phyloP scores from a whole-genome alignment of 148 eudicot genomes.

The Rhododendron vialii region DNA sequence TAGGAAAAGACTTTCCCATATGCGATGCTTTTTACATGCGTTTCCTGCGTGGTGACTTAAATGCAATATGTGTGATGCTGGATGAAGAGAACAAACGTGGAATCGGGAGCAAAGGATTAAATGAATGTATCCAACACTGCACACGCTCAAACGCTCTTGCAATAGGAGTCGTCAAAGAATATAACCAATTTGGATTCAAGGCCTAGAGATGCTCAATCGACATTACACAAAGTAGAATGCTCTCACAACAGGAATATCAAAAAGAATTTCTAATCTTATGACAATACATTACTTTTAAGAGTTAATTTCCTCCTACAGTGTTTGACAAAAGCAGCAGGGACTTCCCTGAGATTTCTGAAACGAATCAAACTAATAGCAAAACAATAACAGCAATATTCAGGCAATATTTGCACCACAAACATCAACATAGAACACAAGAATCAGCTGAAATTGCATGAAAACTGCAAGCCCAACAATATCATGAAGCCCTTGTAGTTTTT shows the following conservation, averaged over 20 bases:
- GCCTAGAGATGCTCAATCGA: not conserved
- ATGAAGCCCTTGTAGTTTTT: too few species aligned
- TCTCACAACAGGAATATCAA: constrained; percentile 4
- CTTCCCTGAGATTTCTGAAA: too few species aligned
- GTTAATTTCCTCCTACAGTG: too few species aligned
- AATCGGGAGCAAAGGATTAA: not conserved
- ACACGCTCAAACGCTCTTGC: not conserved
- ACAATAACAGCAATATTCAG: too few species aligned
- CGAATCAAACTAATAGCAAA: too few species aligned
- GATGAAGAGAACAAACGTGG: not conserved
- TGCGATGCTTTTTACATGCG: not conserved
- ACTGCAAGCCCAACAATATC: too few species aligned
- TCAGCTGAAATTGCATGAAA: too few species aligned
- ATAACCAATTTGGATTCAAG: not conserved
- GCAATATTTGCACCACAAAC: too few species aligned
- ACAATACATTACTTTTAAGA: not conserved
- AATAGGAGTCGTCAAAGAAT: not conserved
- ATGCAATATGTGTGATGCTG: not conserved
- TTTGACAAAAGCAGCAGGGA: too few species aligned
- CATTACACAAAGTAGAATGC: constrained; percentile 22
- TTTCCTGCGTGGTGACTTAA: not conserved
- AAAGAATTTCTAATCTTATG: constrained; percentile 17
- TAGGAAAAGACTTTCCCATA: not conserved
- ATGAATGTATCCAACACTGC: not conserved
- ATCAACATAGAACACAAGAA: too few species aligned